phyloP scores from a whole-genome alignment of 768 basidiomycete species.

The Baorangia bicolor region DNA sequence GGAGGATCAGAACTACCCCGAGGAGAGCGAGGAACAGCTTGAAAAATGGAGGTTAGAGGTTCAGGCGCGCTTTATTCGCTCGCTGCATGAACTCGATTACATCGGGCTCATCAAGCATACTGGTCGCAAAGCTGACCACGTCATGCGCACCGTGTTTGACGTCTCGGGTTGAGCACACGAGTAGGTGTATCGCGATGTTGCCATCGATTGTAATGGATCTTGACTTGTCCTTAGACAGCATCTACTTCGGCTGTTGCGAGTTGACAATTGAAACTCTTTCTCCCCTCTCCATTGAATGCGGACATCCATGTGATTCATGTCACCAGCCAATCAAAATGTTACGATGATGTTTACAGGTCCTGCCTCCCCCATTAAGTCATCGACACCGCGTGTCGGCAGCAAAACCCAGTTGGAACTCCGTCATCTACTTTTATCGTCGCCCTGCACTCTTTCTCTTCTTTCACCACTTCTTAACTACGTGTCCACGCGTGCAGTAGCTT shows the following conservation, averaged over 20 bases:
- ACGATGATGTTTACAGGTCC: too few species aligned
- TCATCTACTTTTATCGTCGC: conserved; percentile 7
- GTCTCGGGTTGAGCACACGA: conserved; percentile 9
- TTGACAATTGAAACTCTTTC: not conserved
- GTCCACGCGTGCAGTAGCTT: not conserved
- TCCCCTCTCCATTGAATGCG: too few species aligned
- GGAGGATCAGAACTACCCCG: conserved; percentile 11
- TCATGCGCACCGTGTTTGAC: conserved; percentile 67
- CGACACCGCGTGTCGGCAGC: not conserved
- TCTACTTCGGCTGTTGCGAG: not conserved
- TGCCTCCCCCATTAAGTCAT: not conserved
- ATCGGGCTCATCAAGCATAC: conserved; percentile 81
- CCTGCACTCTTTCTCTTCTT: not conserved
- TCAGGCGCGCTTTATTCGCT: conserved; percentile 77
- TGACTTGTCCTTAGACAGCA: conserved; percentile 8
- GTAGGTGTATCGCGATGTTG: conserved; percentile 15
- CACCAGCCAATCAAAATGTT: not conserved
- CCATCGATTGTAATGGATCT: not conserved
- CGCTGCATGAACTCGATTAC: conserved; percentile 80
- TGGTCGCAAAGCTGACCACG: conserved; percentile 74
- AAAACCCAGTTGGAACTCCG: conserved; percentile 34
- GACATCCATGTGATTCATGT: conserved; percentile 1
- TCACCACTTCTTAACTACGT: not conserved
- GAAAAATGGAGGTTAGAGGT: conserved; percentile 62
- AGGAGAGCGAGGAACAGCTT: conserved; percentile 34